Evolutionary conservation across 73 alveolate species (phyloP), one percentile per base, ranked within the genome.

Genomic region (Tetrahymena thermophila): DNA sequence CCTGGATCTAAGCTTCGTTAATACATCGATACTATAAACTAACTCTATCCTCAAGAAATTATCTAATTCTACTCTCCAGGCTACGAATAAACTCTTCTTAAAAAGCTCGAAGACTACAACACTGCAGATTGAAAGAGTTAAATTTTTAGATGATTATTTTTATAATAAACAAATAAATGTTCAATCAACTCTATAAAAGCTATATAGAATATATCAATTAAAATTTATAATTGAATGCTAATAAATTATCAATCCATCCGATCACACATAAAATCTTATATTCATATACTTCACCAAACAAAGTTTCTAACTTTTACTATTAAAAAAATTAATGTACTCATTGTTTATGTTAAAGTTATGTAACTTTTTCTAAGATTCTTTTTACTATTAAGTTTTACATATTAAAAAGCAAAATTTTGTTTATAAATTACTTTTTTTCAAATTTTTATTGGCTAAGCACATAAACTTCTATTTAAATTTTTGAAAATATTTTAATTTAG

Each of bases 1-100:
- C 95, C 96, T 16, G 96, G 96, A 11, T 94, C 96, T 28, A 94
- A 94, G 83, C 85, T 94, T 85, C 93, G 96, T 85, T 50, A 94
- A 94, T 94, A 85, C 50, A 94, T 94, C 43, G 96, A 94, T 35
- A 94, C 93, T 38, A 94, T 94, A 85, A 94, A 94, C 93, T 44
- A 85, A 34, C 93, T 43, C 43, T 94, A 94, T 85, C 96, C 95
- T 34, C 94, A 43, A 85, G 96, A 94, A 94, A 94, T 94, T 85
- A 94, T 94, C 35, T 34, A 94, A 94, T 94, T 85, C 93, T 94
- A 94, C 17, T 85, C 95, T 85, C 95, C 96, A 34, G 96, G 96
- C 35, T 94, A 94, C 93, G 96, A 94, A 94, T 42, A 94, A 94
- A 35, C 93, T 85, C 93, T 94, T 89, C 95, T 94, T n/a, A 94